phyloP scores from a whole-genome alignment of 306 rosid genomes.

The Canavalia ensiformis region DNA sequence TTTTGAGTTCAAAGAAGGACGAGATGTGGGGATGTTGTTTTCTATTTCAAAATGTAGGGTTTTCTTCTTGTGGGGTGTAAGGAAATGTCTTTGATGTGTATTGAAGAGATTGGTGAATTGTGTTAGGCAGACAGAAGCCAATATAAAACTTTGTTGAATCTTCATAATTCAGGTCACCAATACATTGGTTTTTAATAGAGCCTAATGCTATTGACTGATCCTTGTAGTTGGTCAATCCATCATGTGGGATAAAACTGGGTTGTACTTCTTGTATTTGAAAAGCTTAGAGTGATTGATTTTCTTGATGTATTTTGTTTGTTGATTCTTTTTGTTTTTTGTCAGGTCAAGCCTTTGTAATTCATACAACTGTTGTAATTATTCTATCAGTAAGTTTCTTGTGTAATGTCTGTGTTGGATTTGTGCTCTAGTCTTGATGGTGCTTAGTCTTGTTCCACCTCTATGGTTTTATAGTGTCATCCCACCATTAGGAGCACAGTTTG shows the following conservation, averaged over 20 bases:
- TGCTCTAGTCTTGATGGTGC: slow-evolving; percentile 25
- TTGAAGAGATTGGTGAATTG: background rate
- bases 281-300: background rate
- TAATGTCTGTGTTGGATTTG: background rate
- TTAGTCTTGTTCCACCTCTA: slow-evolving; percentile 5
- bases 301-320: background rate
- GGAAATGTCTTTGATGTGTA: background rate
- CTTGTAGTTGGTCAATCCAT: background rate
- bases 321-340: background rate
- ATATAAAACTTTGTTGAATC: slow-evolving; percentile 15
- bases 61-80: background rate
- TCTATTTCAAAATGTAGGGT: background rate
- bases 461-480: slow-evolving; percentile 35
- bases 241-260: background rate
- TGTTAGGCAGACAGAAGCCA: background rate
- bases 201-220: background rate
- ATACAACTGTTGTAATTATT: slow-evolving; percentile 12
- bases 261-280: slow-evolving; percentile 3
- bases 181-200: background rate
- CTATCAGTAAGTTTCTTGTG: slow-evolving; percentile 8
- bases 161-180: background rate
- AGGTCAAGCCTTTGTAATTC: background rate
- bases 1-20: background rate
- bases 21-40: background rate
- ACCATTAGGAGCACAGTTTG: slow-evolving; percentile 21